Evolutionary conservation across 495 filamentous ascomycete genomes (phyloP), one percentile per base, ranked within the genome.

Genomic region (Penicillium silybi): DNA sequence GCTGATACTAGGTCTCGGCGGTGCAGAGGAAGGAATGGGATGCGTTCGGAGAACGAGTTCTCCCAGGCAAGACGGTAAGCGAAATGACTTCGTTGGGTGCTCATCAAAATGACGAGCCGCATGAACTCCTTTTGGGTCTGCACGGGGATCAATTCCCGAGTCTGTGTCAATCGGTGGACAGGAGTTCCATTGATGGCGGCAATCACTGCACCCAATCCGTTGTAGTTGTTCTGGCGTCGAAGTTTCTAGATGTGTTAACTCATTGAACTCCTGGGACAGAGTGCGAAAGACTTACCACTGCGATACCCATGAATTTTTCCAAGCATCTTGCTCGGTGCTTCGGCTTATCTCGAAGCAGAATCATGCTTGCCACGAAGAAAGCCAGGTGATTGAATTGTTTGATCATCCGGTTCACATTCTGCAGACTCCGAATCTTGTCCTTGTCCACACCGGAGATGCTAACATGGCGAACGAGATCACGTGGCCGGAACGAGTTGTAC

Each of bases 11-110:
- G 75, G 69, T 98, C 93, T 32, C 90, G 80, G 20, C 87, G 80
- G 64, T 92, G 90, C 41, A 98, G 74, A n/a, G 95, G 92, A 41
- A 97, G 80, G 66, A 95, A 97, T 9, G 93, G 95, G 34, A 98
- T 97, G 8, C 92, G 80, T 59, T 92, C 88, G 4, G 86, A 74
- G 29, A 89, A 87, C 13, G 89, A 91, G 66, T 98, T 98, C 58
- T 95, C 89, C 91, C 92, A 97, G 2, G 93, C 93, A 10, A 98
- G 74, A 13, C 93, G 87, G 68, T 98, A 98, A 16, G 93, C 89
- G 58, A 89, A 93, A 69, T 96, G 87, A 58, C 87, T 89, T 73
- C 90, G 90, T 51, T 89, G 85, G 3, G 89, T 89, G 39, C 89
- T 82, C 93, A 97, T 97, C 48, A 98, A 78, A 54, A 98, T 85